A percentile compares a stretch with the other conserved stretches of the same genome.
phyloP scores from a whole-genome alignment of 164 flowering plant genomes.

The Magnolia sinica region DNA sequence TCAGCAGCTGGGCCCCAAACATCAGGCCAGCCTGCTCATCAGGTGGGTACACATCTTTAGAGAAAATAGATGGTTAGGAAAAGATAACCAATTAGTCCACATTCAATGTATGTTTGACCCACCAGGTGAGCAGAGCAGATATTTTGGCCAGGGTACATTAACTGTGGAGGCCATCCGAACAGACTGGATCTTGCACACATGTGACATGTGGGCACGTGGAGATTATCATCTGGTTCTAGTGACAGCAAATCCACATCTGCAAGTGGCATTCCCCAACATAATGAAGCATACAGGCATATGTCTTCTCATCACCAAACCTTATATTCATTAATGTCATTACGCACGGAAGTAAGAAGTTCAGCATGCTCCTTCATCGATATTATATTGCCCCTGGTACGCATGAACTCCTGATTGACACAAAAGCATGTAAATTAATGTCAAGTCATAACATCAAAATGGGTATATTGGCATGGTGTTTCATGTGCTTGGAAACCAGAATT shows the following conservation, averaged over 20 bases:
- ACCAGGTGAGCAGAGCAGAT: not conserved
- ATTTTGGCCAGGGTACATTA: too few relatives aligned
- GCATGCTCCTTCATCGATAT: conserved; percentile 82
- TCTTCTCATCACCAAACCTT: conserved; percentile 39
- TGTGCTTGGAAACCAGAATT: not conserved
- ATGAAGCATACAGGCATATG: not conserved
- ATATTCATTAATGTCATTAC: conserved; percentile 83
- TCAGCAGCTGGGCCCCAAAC: not conserved
- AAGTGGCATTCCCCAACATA: too few relatives aligned
- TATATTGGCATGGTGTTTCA: not conserved
- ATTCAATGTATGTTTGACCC: not conserved
- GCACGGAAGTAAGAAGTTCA: conserved; percentile 74
- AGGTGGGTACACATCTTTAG: not conserved
- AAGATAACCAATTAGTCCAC: not conserved
- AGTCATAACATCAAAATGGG: not conserved
- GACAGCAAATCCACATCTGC: too few relatives aligned
- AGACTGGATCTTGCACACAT: not conserved
- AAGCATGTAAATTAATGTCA: not conserved
- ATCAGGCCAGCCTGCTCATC: not conserved
- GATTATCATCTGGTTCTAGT: too few relatives aligned
- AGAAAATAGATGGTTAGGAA: not conserved
- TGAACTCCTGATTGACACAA: conserved; percentile 47
- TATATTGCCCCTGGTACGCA: conserved; percentile 70
- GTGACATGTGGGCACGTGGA: not conserved
- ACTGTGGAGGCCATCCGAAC: not conserved